These are phyloP conservation scores for Fusarium sororula DNA, from an alignment of 2,329 filamentous ascomycete species.

Conservation along the genomic window DNA sequence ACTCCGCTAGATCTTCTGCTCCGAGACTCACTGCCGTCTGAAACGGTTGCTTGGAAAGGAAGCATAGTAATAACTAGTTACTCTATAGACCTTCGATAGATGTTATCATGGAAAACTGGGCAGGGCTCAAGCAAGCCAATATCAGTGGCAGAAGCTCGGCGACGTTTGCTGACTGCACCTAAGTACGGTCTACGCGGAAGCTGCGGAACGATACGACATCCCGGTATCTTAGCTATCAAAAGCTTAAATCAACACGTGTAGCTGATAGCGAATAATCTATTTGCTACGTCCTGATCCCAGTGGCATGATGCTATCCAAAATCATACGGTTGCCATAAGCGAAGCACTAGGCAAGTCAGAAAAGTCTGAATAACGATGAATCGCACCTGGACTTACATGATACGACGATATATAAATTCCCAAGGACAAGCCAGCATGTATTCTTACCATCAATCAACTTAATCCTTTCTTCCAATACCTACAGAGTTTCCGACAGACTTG, in stretches of 20 bases:
- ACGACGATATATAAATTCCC: not conserved
- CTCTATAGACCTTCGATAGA: not conserved
- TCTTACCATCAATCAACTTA: not conserved
- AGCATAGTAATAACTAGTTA: too few species aligned
- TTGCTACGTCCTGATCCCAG: not conserved
- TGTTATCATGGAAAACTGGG: not conserved
- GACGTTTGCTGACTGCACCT: not conserved
- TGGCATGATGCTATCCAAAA: not conserved
- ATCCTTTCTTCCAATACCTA: not conserved
- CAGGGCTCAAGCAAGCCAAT: not conserved
- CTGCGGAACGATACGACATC: not conserved
- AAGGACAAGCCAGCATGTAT: accelerated
- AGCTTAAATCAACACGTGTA: not conserved
- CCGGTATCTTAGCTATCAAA: not conserved
- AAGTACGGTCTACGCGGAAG: not conserved
- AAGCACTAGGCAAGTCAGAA: not conserved
- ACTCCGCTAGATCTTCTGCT: not conserved
- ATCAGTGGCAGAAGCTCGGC: not conserved
- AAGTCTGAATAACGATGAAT: not conserved
- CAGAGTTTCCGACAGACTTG: not conserved
- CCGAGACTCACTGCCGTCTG: not conserved
- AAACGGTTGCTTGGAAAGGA: not conserved
- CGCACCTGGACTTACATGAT: not conserved
- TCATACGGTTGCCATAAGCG: not conserved
- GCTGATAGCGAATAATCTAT: not conserved